phyloP scores from a whole-genome alignment of 1,284 basidiomycete genomes.

The Phenoliferia sp. region DNA sequence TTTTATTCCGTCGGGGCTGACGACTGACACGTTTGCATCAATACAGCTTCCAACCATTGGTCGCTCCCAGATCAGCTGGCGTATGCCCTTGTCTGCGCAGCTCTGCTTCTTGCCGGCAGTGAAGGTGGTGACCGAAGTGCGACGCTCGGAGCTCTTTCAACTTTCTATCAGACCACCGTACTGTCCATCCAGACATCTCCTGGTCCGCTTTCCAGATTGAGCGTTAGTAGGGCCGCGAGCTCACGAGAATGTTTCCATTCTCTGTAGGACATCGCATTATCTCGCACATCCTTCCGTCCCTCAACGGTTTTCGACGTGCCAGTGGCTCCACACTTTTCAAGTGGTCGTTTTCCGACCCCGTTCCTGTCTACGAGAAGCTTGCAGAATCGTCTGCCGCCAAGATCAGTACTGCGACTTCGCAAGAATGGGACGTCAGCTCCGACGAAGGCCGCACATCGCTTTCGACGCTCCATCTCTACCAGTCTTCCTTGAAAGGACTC shows the following conservation, averaged over 20 bases:
- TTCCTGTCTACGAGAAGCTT: constrained; percentile 57
- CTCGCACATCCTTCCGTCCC: constrained; percentile 68
- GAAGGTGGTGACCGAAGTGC: constrained; percentile 51
- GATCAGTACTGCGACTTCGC: constrained; percentile 50
- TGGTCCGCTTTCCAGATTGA: constrained; percentile 48
- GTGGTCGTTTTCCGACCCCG: constrained; percentile 62
- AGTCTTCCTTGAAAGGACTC: constrained; percentile 65
- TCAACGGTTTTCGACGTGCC: constrained; percentile 83
- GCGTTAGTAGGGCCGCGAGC: not conserved
- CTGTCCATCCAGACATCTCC: constrained; percentile 53
- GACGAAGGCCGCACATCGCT: constrained; percentile 34
- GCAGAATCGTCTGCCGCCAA: constrained; percentile 56
- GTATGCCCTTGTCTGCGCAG: constrained; percentile 65
- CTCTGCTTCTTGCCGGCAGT: constrained; percentile 59
- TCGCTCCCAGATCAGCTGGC: constrained; percentile 66
- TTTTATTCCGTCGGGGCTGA: constrained; percentile 41
- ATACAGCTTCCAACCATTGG: constrained; percentile 56
- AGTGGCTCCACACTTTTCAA: constrained; percentile 68
- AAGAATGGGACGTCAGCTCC: constrained; percentile 45
- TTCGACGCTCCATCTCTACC: constrained; percentile 70
- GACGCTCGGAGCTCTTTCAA: constrained; percentile 56
- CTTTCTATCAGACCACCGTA: constrained; percentile 58
- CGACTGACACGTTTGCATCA: constrained; percentile 17
- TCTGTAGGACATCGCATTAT: constrained; percentile 61
- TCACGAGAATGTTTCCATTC: not conserved